Conservation (phyloP, 2,329 filamentous ascomycete genomes). For the Thelonectria olida region DNA sequence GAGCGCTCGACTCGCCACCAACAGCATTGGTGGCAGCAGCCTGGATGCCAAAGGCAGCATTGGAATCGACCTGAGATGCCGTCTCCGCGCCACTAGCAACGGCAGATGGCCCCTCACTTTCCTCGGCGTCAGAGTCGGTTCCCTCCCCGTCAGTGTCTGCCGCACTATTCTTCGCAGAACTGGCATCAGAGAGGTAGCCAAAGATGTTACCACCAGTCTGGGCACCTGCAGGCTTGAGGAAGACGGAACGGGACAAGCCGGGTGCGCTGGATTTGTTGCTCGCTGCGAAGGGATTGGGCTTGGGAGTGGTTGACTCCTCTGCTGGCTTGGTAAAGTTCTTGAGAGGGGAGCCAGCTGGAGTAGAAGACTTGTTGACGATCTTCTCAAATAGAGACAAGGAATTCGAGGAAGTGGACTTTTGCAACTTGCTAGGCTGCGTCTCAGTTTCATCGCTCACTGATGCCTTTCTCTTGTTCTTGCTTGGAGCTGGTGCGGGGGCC, state of each 20-base stretch:
- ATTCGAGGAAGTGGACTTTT: conserved; percentile 61
- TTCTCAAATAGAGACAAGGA: conserved; percentile 67
- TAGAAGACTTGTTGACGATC: conserved; percentile 61
- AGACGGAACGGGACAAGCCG: conserved; percentile 52
- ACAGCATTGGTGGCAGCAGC: conserved; percentile 40
- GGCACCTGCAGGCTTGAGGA: conserved; percentile 47
- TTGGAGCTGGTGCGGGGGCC: conserved; percentile 40
- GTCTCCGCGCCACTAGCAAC: conserved; percentile 54
- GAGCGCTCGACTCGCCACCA: conserved; percentile 46
- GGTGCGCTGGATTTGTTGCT: conserved; percentile 3
- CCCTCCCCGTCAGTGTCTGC: conserved; percentile 58
- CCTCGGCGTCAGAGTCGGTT: conserved; percentile 54
- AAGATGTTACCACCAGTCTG: conserved; percentile 62
- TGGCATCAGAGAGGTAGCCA: conserved; percentile 66
- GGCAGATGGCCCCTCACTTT: conserved; percentile 54
- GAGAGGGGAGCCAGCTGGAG: conserved; percentile 43
- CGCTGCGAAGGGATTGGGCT: conserved; percentile 44
- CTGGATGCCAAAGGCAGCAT: conserved; percentile 41
- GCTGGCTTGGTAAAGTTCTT: conserved; percentile 43
- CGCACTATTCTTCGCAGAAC: conserved; percentile 64
- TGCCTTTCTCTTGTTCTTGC: conserved; percentile 64
- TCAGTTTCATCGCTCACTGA: conserved; percentile 57
- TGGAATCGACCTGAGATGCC: conserved; percentile 44
- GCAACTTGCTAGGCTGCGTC: conserved; percentile 59
- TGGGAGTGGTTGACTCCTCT: conserved; percentile 41